These are phyloP conservation scores for Diophrys appendiculata DNA, from an alignment of 73 alveolate species.

Conservation along the genomic window DNA sequence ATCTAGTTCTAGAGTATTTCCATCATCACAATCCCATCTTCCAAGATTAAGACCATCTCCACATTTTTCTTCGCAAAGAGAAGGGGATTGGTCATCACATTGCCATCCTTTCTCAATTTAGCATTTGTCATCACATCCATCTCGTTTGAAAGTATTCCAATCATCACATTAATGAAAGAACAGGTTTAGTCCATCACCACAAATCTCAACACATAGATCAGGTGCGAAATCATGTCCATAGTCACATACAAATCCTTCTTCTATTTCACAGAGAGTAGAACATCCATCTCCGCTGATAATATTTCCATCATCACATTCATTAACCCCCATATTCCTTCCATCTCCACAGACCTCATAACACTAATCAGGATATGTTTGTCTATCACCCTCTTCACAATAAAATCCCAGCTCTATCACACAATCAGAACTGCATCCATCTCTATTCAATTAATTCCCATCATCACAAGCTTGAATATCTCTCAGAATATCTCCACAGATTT, in stretches of 20 bases:
- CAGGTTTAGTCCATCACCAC: too few species aligned
- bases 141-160: not conserved
- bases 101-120: not conserved
- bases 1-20: not conserved
- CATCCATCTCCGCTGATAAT: conserved; percentile 18
- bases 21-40: conserved; percentile 23
- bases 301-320: conserved; percentile 26
- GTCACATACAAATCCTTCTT: too few species aligned
- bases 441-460: too few species aligned
- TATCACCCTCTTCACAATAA: too few species aligned
- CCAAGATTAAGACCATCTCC: not conserved
- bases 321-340: conserved; percentile 13
- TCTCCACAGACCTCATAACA: conserved; percentile 24
- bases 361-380: too few species aligned
- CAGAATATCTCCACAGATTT: too few species aligned
- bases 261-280: too few species aligned
- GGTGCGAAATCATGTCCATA: too few species aligned
- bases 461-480: too few species aligned
- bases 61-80: not conserved
- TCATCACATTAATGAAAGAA: not conserved
- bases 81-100: not conserved
- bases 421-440: too few species aligned
- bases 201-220: too few species aligned
- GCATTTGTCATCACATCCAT: not conserved
- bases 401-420: too few species aligned